Evolutionary conservation across 2,329 filamentous ascomycete species (phyloP).

Genomic region (Teratosphaeria pseudoeucalypti): DNA sequence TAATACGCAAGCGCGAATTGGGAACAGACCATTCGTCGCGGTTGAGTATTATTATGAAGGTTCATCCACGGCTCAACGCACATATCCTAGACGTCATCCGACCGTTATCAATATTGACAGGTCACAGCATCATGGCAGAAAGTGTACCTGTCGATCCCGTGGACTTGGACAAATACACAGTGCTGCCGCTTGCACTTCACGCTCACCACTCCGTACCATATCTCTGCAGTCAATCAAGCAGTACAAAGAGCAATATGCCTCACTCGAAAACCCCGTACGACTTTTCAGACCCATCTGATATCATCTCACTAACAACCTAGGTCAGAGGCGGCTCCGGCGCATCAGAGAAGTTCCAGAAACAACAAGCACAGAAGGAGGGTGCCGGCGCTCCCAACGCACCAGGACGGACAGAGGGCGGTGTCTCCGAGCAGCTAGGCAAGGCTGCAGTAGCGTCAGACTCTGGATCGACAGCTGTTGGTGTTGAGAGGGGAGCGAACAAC

Average conservation of each 20-base stretch:
- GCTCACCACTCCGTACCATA: background rate
- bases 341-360: slow-evolving; percentile 26
- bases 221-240: background rate
- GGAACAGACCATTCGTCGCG: background rate
- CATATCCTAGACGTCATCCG: background rate
- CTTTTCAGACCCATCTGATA: background rate
- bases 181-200: background rate
- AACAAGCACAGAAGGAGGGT: slow-evolving; percentile 25
- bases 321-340: slow-evolving; percentile 20
- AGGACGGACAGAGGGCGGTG: slow-evolving; percentile 17
- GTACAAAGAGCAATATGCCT: slow-evolving; percentile 6
- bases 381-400: slow-evolving; percentile 24
- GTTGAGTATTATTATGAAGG: background rate
- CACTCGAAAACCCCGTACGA: slow-evolving; percentile 17
- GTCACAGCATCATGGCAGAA: background rate
- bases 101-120: background rate
- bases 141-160: slow-evolving; percentile 2
- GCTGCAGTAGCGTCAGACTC: slow-evolving; percentile 27
- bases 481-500: slow-evolving; percentile 20
- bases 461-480: slow-evolving; percentile 22
- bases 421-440: slow-evolving; percentile 17
- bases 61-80: background rate
- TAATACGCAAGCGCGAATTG: background rate
- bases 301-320: slow-evolving; percentile 6
- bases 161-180: background rate